Base-by-base conservation (phyloP, 192 early-diverging fungal species). In the Coemansia sp. region DNA sequence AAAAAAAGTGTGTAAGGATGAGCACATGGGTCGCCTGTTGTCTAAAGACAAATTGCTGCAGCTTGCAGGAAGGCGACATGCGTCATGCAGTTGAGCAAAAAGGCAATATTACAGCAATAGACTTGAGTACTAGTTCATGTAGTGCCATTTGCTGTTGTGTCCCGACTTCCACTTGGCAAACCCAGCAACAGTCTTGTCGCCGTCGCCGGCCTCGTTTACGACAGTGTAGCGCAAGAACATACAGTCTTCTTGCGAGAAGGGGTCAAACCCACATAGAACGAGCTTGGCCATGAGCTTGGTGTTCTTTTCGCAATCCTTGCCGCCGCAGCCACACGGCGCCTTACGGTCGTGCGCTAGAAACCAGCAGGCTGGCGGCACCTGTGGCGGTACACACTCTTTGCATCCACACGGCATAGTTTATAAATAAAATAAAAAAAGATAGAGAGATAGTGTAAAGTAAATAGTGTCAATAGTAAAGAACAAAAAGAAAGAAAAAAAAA, bases 91-190 rank as follows among this genome's bases (percentile, higher is more conserved):
- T n/a, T 5, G 51, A 55, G 34, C 63, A 29, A 62, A 63, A 74
- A 42, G 29, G 32, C 53, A 21, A 62, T 32, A 63, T 41, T 23
- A 63, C 62, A 29, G 17, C 17, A 31, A 51, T 55, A 36, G 48
- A 27, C 46, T 29, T 2, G 17, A 36, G 39, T 6, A 19, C 17
- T 72, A 80, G 19, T 70, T 75, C 37, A 45, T 66, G 42, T 69
- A 80, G 17, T 70, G 36, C 77, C 77, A 80, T n/a, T 69, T 71
- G 19, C 37, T 48, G 36, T 80, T 72, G 41, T 60, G 63, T 5
- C 77, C 77, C 17, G 72, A 68, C 72, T 80, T 80, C 73, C 73
- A 80, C 37, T 80, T 80, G n/a, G 73, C 72, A 72, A 74, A 80
- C 15, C 68, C 51, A 10, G 45, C 4, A 17, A 80, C 77, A 1